Evolutionary conservation across 1,284 basidiomycete genomes (phyloP).

Genomic region (Sutorius eximius): DNA sequence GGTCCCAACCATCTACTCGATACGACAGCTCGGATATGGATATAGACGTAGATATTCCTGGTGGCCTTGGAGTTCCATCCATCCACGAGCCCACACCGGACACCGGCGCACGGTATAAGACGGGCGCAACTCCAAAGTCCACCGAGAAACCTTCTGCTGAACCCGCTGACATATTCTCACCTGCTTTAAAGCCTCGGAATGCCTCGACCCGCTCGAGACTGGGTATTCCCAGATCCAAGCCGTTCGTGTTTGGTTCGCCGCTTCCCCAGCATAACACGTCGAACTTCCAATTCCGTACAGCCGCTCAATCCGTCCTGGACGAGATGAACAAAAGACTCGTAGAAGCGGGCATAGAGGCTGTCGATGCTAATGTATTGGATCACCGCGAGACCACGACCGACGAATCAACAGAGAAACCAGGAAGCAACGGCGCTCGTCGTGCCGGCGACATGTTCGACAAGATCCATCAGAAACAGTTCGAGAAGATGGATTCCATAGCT

Average conservation of each 20-base stretch:
- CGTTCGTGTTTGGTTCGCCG: slow-evolving; percentile 76
- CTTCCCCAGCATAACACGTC: slow-evolving; percentile 57
- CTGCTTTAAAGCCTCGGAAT: slow-evolving; percentile 26
- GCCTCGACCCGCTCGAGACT: slow-evolving; percentile 21
- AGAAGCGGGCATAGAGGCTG: slow-evolving; percentile 44
- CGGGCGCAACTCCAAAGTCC: slow-evolving; percentile 32
- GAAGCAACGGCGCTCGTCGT: slow-evolving; percentile 17
- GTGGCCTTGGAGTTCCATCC: slow-evolving; percentile 27
- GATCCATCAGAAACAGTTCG: slow-evolving; percentile 62
- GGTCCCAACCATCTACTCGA: slow-evolving; percentile 14
- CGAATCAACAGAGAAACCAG: slow-evolving; percentile 21
- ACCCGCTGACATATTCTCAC: slow-evolving; percentile 41
- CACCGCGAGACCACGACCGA: slow-evolving; percentile 23
- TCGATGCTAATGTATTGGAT: slow-evolving; percentile 44
- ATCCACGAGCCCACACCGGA: slow-evolving; percentile 20
- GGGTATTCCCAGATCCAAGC: slow-evolving; percentile 35
- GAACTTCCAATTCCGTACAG: slow-evolving; percentile 59
- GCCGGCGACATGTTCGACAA: slow-evolving; percentile 54
- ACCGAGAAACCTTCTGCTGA: slow-evolving; percentile 30
- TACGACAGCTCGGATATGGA: slow-evolving; percentile 33
- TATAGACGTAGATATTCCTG: slow-evolving; percentile 36
- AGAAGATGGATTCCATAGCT: slow-evolving; percentile 76
- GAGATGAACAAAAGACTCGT: slow-evolving; percentile 76
- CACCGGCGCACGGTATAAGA: slow-evolving; percentile 13
- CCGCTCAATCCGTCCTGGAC: slow-evolving; percentile 64